Conservation (phyloP, 2,329 filamentous ascomycete genomes). For the Colletotrichum sp. region DNA sequence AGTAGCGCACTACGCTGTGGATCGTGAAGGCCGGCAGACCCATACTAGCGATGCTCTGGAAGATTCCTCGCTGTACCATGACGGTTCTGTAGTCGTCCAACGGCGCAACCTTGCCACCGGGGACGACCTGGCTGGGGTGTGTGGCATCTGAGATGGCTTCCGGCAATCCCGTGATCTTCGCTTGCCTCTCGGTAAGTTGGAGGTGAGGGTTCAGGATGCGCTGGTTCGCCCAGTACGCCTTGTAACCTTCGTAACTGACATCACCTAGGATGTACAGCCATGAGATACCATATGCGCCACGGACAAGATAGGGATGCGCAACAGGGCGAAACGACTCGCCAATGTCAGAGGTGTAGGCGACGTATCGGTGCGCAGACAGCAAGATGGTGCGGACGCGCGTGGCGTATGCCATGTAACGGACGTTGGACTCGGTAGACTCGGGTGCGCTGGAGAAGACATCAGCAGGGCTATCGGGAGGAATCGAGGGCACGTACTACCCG, state of each 20-base stretch:
- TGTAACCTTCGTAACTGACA: conserved; percentile 92
- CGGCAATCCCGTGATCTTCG: conserved; percentile 51
- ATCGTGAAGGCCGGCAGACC: conserved; percentile 93
- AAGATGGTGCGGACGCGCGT: conserved; percentile 85
- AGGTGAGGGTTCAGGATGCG: conserved; percentile 71
- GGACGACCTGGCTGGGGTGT: not conserved
- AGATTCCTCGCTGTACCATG: conserved; percentile 88
- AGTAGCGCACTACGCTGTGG: conserved; percentile 90
- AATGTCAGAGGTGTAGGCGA: conserved; percentile 96
- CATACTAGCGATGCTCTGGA: conserved; percentile 93
- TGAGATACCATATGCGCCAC: conserved; percentile 84
- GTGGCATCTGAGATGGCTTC: conserved; percentile 11
- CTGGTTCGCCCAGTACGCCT: conserved; percentile 89
- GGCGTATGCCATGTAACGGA: conserved; percentile 94
- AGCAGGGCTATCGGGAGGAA: conserved; percentile 15
- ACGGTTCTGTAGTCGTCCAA: conserved; percentile 91
- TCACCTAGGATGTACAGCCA: conserved; percentile 94
- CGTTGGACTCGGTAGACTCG: conserved; percentile 82
- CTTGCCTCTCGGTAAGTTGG: conserved; percentile 54
- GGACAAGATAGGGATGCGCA: conserved; percentile 83
- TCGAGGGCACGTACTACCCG: conserved; percentile 68
- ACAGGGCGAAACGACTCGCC: conserved; percentile 95
- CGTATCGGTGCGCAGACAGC: conserved; percentile 89
- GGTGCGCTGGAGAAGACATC: conserved; percentile 55
- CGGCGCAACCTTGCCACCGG: conserved; percentile 60